Evolutionary conservation across 805 yeast species (phyloP).

Genomic region (Starmerella etchellsii): DNA sequence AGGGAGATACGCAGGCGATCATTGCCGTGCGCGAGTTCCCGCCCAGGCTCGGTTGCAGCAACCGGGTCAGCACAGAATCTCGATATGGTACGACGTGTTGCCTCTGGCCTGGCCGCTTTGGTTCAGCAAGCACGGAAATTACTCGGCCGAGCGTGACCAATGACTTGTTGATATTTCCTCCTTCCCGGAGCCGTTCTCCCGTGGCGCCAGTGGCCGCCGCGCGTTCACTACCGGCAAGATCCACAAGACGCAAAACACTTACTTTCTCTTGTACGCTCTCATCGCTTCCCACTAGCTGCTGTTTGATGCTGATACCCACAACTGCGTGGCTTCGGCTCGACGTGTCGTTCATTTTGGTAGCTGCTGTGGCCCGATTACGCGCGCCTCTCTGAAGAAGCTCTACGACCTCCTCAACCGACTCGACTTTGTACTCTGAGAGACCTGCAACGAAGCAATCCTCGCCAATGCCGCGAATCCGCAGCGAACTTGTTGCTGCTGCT

Average conservation of each 20-base stretch:
- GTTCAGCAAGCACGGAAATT: constrained; percentile 37
- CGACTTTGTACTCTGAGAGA: constrained; percentile 40
- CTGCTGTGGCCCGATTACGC: constrained; percentile 48
- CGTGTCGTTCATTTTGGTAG: constrained; percentile 57
- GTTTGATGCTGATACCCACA: constrained; percentile 48
- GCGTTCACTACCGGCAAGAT: constrained; percentile 74
- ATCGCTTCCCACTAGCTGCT: constrained; percentile 34
- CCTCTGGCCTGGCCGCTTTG: constrained; percentile 6
- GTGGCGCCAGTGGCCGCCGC: constrained; percentile 49
- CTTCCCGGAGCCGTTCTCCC: constrained; percentile 51
- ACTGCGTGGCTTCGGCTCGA: constrained; percentile 78
- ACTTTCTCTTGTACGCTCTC: constrained; percentile 33
- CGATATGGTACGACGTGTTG: constrained; percentile 60
- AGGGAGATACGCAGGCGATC: constrained; percentile 63
- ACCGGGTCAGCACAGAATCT: constrained; percentile 64
- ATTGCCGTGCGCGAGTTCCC: constrained; percentile 81
- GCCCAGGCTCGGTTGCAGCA: constrained; percentile 60
- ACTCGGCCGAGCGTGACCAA: constrained; percentile 69
- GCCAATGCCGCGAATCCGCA: constrained; percentile 43
- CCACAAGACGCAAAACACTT: constrained; percentile 58
- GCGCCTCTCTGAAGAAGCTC: constrained; percentile 41
- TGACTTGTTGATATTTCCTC: constrained; percentile 64
- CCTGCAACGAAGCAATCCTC: constrained; percentile 66
- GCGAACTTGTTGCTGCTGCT: constrained; percentile 14
- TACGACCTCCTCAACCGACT: constrained; percentile 38